Evolutionary conservation across 2,329 filamentous ascomycete species (phyloP), one percentile per base, ranked within the genome.

Genomic region (Helicocarpus griseus): DNA sequence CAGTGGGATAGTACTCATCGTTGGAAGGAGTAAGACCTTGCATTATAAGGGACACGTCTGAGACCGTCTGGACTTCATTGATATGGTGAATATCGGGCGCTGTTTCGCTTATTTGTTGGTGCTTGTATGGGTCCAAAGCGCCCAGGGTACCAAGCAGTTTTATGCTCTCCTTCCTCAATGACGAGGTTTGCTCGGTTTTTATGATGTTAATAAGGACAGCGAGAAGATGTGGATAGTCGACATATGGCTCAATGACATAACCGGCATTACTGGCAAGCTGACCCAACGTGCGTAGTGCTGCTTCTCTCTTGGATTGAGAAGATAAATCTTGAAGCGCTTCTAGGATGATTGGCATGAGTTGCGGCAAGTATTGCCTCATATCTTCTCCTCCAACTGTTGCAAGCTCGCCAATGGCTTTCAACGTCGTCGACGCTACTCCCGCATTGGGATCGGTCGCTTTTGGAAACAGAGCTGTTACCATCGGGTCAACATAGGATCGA

Each of bases 31-130:
- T 97, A 38, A 96, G 77, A 13, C 94, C 93, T 39, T 88, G 89
- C 91, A 98, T 98, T 77, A 98, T 97, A 28, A 98, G 77, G 3
- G 90, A 93, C 43, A 98, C 94, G 68, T 98, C 93, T 0, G 91
- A 95, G 61, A 95, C 77, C 7, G 75, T 73, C 58, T 84, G 78
- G n/a, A 79, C 76, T 63, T 85, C 82, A 43, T 81, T 75, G 50
- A 79, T 77, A 45, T 83, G 79, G 62, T 93, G 87, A 57, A 85
- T 80, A 63, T 96, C 91, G 0, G 89, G 89, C 2, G 84, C 86
- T 56, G 85, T 83, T 67, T 97, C 91, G 65, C 94, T 87, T 49
- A 95, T 89, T 73, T 95, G 87, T 71, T 79, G 91, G 64, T 96
- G 89, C 65, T 91, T 93, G 69, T 98, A 97, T 0, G 93, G 93